Evolutionary conservation across 2,329 filamentous ascomycete species (phyloP), one percentile per base, ranked within the genome.

Genomic region (Samsoniella hepiali): DNA sequence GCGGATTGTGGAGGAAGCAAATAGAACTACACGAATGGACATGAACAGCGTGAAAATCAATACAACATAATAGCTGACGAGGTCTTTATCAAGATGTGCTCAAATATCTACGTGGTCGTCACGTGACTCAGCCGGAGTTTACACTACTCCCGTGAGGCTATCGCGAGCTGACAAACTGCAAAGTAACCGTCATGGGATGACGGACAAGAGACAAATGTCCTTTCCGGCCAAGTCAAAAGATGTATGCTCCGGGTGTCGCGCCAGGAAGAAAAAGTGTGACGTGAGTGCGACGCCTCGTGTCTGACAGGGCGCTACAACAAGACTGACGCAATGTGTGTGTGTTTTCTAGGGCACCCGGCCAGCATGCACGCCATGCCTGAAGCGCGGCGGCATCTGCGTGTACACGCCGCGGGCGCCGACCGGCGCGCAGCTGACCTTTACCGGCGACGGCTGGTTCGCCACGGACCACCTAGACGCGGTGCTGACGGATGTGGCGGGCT

Each of bases 141-240:
- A n/a, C 40, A 17, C 32, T 67, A 64, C 8, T 57, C 54, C 49
- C 49, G 49, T 53, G 49, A 53, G 29, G 49, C 49, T 4, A 34
- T 53, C 17, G 15, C 13, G 29, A 32, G 49, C 49, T 53, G 31
- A 22, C 15, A 10, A 10, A 36, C 11, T 9, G 49, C 49, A 40
- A 22, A 40, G 34, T 38, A 38, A 40, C 38, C 38, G 38, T 15
- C 38, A 40, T 40, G 38, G 15, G 11, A 13, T 40, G 38, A 40
- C 38, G 5, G 49, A 53, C 27, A 58, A 87, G 86, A 22, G 66
- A 81, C 50, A 59, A 55, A 71, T 69, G 69, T 67, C 69, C 29
- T 65, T 65, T 32, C 59, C 67, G 5, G 67, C 70, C 22, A 72
- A 68, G 34, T 65, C 70, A 11, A 67, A 65, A 27, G 66, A 71